These are phyloP conservation scores for Paecilomyces variotii DNA, from an alignment of 2,329 filamentous ascomycete genomes.

Conservation along the genomic window DNA sequence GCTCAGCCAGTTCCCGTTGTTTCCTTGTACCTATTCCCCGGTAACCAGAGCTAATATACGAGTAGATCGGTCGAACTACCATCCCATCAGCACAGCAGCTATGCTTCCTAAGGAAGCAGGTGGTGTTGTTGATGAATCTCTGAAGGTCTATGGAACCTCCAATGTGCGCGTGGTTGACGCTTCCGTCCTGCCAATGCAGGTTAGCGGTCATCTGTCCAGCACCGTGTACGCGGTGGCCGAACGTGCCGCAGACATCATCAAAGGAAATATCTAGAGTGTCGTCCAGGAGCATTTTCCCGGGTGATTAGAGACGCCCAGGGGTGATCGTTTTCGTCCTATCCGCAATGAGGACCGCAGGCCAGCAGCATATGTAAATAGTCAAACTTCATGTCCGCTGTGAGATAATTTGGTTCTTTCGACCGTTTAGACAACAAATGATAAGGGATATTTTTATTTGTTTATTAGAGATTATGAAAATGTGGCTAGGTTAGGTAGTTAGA, in stretches of 20 bases:
- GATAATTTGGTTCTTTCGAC: not conserved
- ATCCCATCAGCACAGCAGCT: slow-evolving; percentile 21
- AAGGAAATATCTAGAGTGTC: slow-evolving; percentile 7
- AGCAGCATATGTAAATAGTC: not conserved
- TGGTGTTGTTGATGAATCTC: slow-evolving; percentile 23
- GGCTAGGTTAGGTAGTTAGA: no score
- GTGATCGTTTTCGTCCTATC: not conserved
- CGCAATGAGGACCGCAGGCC: not conserved
- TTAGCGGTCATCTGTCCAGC: slow-evolving; percentile 17
- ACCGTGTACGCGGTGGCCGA: slow-evolving; percentile 25
- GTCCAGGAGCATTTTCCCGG: not conserved
- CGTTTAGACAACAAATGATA: not conserved
- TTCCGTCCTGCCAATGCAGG: slow-evolving; percentile 21
- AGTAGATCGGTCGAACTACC: slow-evolving; percentile 21
- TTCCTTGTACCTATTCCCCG: not conserved
- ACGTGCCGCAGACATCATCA: slow-evolving; percentile 23
- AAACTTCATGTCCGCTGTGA: not conserved
- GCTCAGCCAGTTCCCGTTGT: not conserved
- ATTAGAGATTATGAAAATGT: no score
- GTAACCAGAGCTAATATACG: not conserved
- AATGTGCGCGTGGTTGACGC: slow-evolving; percentile 27
- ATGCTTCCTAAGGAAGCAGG: slow-evolving; percentile 25
- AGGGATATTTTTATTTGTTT: not conserved
- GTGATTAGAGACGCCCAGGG: not conserved
- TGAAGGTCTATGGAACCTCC: slow-evolving; percentile 25